These are phyloP conservation scores for Phytophthora crassamura DNA, from an alignment of 352 stramenopile genomes.

Conservation along the genomic window DNA sequence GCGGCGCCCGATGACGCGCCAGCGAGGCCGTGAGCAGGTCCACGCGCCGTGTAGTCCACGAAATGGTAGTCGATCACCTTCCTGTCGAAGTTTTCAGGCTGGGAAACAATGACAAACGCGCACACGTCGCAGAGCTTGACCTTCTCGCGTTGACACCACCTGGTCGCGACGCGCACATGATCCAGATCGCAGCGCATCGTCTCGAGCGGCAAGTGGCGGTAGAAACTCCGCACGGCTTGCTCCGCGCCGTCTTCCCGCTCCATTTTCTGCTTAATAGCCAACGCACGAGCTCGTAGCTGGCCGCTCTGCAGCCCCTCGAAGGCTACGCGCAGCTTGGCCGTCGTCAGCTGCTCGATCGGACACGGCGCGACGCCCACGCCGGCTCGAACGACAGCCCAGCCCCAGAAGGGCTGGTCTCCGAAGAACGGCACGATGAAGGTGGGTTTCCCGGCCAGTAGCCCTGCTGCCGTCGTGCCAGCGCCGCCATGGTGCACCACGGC, in stretches of 20 bases:
- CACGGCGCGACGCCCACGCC: constrained; percentile 87
- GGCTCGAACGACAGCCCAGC: constrained; percentile 76
- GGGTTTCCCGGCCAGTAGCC: constrained; percentile 88
- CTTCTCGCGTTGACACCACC: constrained; percentile 58
- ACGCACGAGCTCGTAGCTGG: constrained; percentile 50
- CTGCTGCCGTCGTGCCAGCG: constrained; percentile 91
- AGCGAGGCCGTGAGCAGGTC: constrained; percentile 41
- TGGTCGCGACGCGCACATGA: constrained; percentile 48
- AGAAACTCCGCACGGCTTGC: constrained; percentile 86
- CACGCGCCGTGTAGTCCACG: constrained; percentile 61
- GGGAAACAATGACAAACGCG: constrained; percentile 52
- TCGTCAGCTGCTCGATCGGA: constrained; percentile 79
- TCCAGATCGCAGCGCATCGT: constrained; percentile 86
- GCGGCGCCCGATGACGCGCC: constrained; percentile 50
- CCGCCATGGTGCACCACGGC: constrained; percentile 84
- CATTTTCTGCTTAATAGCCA: constrained; percentile 66
- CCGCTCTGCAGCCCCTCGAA: constrained; percentile 63
- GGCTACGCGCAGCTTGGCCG: constrained; percentile 68
- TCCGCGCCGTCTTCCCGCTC: constrained; percentile 81
- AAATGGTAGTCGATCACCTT: constrained; percentile 59
- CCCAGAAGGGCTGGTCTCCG: constrained; percentile 95
- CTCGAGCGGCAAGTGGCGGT: constrained; percentile 78
- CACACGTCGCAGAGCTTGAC: constrained; percentile 64
- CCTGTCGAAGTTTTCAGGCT: constrained; percentile 47
- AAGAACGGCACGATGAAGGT: constrained; percentile 96